Conservation (phyloP, 192 early-diverging fungal species). For the Gonapodya prolifera region DNA sequence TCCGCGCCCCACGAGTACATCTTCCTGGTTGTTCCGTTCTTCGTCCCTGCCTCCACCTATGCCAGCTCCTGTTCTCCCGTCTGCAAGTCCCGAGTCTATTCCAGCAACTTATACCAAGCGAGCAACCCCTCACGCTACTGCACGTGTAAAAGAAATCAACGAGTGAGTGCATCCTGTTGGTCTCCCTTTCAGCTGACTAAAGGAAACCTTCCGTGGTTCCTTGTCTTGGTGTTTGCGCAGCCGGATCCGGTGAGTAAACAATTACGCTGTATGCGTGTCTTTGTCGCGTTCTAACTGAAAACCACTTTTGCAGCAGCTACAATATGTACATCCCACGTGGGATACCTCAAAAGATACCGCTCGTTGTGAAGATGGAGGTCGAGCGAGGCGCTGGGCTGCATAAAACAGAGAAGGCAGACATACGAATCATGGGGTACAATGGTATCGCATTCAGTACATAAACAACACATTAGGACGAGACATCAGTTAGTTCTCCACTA, state of each 20-base stretch:
- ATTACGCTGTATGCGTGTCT: no score
- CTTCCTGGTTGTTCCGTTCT: neutral
- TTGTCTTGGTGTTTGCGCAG: neutral
- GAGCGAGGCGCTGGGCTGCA: constrained; percentile 1
- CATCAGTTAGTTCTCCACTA: no score
- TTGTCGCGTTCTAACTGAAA: neutral
- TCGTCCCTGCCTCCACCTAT: neutral
- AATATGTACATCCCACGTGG: neutral
- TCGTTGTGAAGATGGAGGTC: neutral
- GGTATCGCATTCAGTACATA: no score
- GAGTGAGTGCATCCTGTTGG: neutral
- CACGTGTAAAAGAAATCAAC: neutral
- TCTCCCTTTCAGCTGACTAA: neutral
- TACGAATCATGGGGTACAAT: no score
- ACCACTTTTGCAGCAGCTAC: neutral
- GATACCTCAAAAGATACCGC: neutral
- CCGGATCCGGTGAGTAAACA: neutral
- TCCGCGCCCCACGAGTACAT: neutral
- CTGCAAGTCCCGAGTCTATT: neutral
- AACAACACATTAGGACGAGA: no score
- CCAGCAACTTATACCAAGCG: neutral
- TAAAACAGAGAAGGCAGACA: no score
- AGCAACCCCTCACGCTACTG: neutral
- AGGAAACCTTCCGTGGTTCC: neutral
- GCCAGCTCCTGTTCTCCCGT: neutral